Evolutionary conservation across 2,329 filamentous ascomycete genomes (phyloP).

Genomic region (Neonectria hederae): DNA sequence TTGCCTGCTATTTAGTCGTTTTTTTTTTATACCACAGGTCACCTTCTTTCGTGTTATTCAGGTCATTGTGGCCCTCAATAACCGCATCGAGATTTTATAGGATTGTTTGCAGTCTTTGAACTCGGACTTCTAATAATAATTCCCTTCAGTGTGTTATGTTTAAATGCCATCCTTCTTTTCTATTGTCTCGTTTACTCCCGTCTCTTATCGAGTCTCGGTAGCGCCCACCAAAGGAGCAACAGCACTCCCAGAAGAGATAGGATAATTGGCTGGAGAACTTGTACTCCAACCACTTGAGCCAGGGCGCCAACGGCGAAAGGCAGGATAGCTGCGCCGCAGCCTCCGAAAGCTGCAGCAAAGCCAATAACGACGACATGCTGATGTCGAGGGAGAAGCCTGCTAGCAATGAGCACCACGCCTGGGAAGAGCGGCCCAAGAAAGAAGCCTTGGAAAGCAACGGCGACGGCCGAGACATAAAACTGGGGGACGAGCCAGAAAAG

Average conservation of each 20-base stretch:
- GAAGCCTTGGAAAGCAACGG: conserved; percentile 78
- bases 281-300: conserved; percentile 65
- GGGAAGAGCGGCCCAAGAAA: conserved; percentile 84
- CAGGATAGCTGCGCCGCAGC: conserved; percentile 74
- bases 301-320: conserved; percentile 74
- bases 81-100: too few species aligned
- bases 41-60: too few species aligned
- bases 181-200: neutral
- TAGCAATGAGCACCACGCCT: conserved; percentile 74
- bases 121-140: neutral
- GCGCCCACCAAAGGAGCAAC: neutral
- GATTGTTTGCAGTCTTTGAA: too few species aligned
- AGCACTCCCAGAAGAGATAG: conserved; percentile 54
- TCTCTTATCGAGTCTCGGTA: neutral
- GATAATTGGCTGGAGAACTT: conserved; percentile 65
- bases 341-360: conserved; percentile 80
- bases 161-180: neutral
- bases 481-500: conserved; percentile 85
- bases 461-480: conserved; percentile 78
- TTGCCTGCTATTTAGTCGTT: too few species aligned
- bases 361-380: conserved; percentile 82
- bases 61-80: too few species aligned
- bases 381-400: conserved; percentile 73
- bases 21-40: too few species aligned
- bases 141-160: neutral